A percentile compares a stretch with the other conserved stretches of the same genome.
Conservation (phyloP, 2,329 filamentous ascomycete genomes). For the Xylariaceae sp. region DNA sequence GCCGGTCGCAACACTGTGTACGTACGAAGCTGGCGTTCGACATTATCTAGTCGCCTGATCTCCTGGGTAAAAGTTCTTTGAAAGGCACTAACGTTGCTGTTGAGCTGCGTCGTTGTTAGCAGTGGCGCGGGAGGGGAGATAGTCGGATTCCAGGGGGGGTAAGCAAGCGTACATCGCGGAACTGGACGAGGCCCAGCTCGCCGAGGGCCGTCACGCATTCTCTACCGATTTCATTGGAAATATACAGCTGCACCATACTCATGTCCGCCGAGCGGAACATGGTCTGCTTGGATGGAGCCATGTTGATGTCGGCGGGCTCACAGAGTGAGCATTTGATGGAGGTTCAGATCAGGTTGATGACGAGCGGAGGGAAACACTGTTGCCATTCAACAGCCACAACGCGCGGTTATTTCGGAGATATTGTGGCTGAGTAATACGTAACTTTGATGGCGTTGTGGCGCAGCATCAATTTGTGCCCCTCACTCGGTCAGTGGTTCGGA, state of each 20-base stretch:
- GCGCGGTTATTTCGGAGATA: slow-evolving; percentile 1
- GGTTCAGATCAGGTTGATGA: slow-evolving; percentile 21
- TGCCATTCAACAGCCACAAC: slow-evolving; percentile 19
- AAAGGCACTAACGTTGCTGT: slow-evolving; percentile 87
- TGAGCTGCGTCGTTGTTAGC: slow-evolving; percentile 57
- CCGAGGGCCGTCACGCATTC: slow-evolving; percentile 96
- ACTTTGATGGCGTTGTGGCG: background rate
- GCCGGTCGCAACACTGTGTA: slow-evolving; percentile 26
- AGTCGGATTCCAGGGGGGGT: slow-evolving; percentile 13
- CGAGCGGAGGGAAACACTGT: slow-evolving; percentile 18
- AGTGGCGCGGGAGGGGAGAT: slow-evolving; percentile 10
- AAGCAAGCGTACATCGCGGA: slow-evolving; percentile 73
- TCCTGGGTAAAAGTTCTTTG: slow-evolving; percentile 97
- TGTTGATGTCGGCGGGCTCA: slow-evolving; percentile 36
- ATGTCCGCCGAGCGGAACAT: slow-evolving; percentile 99
- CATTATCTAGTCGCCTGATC: slow-evolving; percentile 94
- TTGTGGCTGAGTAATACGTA: slow-evolving; percentile 8
- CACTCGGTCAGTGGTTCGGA: background rate
- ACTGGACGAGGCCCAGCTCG: slow-evolving; percentile 94
- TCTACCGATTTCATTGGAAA: slow-evolving; percentile 96
- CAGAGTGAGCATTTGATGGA: slow-evolving; percentile 19
- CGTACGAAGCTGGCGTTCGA: slow-evolving; percentile 93
- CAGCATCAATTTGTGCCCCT: background rate
- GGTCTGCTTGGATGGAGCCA: slow-evolving; percentile 73
- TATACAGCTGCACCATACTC: slow-evolving; percentile 99